Evolutionary conservation across 1,284 basidiomycete genomes (phyloP).

Genomic region (Ganoderma sinense): DNA sequence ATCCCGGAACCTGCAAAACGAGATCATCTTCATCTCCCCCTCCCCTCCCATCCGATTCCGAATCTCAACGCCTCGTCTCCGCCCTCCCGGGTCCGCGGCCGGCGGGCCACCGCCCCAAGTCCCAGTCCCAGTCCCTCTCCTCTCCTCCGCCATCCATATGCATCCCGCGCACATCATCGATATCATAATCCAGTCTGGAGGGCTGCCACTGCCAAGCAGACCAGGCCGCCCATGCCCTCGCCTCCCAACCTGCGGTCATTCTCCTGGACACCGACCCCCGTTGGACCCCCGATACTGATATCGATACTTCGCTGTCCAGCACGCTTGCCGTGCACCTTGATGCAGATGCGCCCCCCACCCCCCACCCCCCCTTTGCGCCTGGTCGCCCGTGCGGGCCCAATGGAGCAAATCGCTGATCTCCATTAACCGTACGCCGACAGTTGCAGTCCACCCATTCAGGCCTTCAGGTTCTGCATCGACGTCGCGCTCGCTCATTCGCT

Average conservation of each 20-base stretch:
- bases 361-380: neutral
- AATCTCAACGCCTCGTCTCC: neutral
- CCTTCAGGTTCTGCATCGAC: neutral
- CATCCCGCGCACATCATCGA: neutral
- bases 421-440: neutral
- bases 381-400: neutral
- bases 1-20: no score
- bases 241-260: neutral
- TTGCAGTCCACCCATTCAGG: neutral
- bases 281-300: neutral
- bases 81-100: neutral
- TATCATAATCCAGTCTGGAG: no score
- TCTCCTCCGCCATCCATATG: neutral
- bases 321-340: neutral
- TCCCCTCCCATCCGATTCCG: neutral
- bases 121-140: no score
- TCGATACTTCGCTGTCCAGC: neutral
- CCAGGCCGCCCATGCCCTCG: neutral
- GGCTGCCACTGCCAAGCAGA: no score
- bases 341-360: neutral
- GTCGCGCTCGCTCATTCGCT: slow-evolving; percentile 1
- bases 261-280: neutral
- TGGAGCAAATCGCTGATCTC: neutral
- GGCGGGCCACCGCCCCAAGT: neutral
- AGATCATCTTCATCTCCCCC: neutral